Conservation (phyloP, 805 yeast genomes). For the Ogataea methylovora region DNA sequence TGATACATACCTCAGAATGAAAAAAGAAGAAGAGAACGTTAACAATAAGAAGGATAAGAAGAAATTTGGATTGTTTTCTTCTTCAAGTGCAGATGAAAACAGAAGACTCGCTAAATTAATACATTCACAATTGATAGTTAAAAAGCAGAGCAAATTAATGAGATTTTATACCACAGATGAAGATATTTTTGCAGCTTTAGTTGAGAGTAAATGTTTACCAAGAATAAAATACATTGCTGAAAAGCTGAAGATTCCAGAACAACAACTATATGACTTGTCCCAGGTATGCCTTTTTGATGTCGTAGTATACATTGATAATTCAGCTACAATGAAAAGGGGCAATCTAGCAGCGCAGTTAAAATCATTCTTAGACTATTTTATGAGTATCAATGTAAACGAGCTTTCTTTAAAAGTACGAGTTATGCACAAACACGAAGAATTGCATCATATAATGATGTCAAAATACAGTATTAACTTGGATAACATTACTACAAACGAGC, state of each 20-base stretch:
- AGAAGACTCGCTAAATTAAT: constrained; percentile 9
- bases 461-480: constrained; percentile 12
- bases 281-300: constrained; percentile 16
- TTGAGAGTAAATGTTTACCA: constrained; percentile 12
- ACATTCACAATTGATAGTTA: constrained; percentile 6
- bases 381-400: constrained; percentile 13
- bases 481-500: constrained; percentile 10
- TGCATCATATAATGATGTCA: background rate
- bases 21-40: too few relatives aligned
- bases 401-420: constrained; percentile 14
- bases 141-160: constrained; percentile 1
- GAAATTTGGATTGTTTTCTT: constrained; percentile 6
- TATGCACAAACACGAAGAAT: constrained; percentile 13
- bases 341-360: constrained; percentile 12
- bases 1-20: constrained; percentile 12
- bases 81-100: constrained; percentile 10
- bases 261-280: constrained; percentile 16
- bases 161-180: constrained; percentile 11
- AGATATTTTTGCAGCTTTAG: constrained; percentile 10
- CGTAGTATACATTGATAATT: constrained; percentile 15
- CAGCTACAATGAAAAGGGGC: constrained; percentile 15
- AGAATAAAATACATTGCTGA: constrained; percentile 13
- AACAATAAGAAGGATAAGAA: constrained; percentile 8
- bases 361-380: constrained; percentile 10
- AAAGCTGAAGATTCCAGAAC: constrained; percentile 8